Percentiles rank a stretch among this genome's conserved stretches.
phyloP scores from a whole-genome alignment of 768 basidiomycete species.

The Phlebiopsis flavidoalba region DNA sequence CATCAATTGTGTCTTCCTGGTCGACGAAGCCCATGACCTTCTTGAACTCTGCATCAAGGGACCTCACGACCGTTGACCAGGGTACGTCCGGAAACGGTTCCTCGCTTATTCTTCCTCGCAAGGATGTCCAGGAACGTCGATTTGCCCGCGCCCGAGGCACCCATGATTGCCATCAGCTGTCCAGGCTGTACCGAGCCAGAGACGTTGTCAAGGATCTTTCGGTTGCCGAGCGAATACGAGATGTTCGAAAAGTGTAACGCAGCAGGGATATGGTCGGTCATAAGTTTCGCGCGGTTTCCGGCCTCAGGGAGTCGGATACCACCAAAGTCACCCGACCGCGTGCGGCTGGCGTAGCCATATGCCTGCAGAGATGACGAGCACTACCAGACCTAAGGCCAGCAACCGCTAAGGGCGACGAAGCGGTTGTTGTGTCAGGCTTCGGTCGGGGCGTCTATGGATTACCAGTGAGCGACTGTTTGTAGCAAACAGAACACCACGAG shows the following conservation, averaged over 20 bases:
- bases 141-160: conserved; percentile 94
- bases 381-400: conserved; percentile 72
- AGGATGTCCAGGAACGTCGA: conserved; percentile 96
- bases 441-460: conserved; percentile 48
- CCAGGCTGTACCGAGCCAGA: conserved; percentile 84
- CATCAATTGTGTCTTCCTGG: conserved; percentile 97
- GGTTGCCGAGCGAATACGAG: conserved; percentile 67
- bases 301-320: conserved; percentile 75
- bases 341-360: conserved; percentile 91
- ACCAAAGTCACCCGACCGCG: conserved; percentile 61
- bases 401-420: conserved; percentile 82
- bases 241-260: conserved; percentile 87
- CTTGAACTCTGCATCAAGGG: conserved; percentile 67
- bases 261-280: conserved; percentile 93
- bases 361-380: conserved; percentile 60
- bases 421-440: conserved; percentile 77
- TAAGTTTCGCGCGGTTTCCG: conserved; percentile 72
- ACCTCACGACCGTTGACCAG: conserved; percentile 86
- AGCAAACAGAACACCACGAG: neutral
- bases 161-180: conserved; percentile 93
- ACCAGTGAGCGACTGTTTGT: neutral
- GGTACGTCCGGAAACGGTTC: conserved; percentile 64
- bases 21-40: conserved; percentile 93
- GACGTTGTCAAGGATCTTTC: conserved; percentile 73
- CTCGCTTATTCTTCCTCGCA: conserved; percentile 84